A percentile compares a stretch with the other conserved stretches of the same genome.
Conservation (phyloP, 495 filamentous ascomycete species). For the Aspergillus nanangensis region DNA sequence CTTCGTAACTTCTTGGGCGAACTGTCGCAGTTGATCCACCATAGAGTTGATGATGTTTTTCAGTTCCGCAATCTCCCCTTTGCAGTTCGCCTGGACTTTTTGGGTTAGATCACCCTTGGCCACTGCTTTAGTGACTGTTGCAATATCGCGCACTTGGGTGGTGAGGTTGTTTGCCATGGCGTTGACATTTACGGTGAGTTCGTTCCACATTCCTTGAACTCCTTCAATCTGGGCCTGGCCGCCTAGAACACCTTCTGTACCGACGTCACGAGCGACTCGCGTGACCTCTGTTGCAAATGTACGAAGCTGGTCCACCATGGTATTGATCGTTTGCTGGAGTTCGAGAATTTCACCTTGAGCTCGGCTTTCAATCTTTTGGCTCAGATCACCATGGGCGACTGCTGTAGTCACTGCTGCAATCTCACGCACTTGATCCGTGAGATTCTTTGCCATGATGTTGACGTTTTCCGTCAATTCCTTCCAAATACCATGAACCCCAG, state of each 20-base stretch:
- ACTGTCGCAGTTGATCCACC: conserved; percentile 96
- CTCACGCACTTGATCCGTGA: conserved; percentile 87
- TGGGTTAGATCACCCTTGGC: conserved; percentile 94
- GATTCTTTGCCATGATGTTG: conserved; percentile 93
- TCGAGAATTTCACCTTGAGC: conserved; percentile 95
- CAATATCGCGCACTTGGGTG: conserved; percentile 96
- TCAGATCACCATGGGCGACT: conserved; percentile 93
- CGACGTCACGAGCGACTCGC: conserved; percentile 92
- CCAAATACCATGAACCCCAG: conserved; percentile 96
- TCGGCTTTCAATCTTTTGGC: conserved; percentile 91
- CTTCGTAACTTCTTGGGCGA: conserved; percentile 96
- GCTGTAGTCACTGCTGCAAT: conserved; percentile 96
- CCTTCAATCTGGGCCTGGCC: conserved; percentile 95
- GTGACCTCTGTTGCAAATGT: conserved; percentile 98
- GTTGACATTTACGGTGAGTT: conserved; percentile 96
- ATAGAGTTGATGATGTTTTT: conserved; percentile 99
- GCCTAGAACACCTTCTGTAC: conserved; percentile 93
- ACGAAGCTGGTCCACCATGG: conserved; percentile 96
- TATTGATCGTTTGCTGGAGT: conserved; percentile 96
- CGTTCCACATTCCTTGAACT: conserved; percentile 86
- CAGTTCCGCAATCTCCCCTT: conserved; percentile 91
- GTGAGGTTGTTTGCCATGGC: conserved; percentile 98
- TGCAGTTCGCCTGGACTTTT: conserved; percentile 94
- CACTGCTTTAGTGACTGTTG: conserved; percentile 96
- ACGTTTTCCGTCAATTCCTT: conserved; percentile 97